Evolutionary conservation across 148 eudicot species (phyloP), one percentile per base, ranked within the genome.

Genomic region (Simmondsia chinensis): DNA sequence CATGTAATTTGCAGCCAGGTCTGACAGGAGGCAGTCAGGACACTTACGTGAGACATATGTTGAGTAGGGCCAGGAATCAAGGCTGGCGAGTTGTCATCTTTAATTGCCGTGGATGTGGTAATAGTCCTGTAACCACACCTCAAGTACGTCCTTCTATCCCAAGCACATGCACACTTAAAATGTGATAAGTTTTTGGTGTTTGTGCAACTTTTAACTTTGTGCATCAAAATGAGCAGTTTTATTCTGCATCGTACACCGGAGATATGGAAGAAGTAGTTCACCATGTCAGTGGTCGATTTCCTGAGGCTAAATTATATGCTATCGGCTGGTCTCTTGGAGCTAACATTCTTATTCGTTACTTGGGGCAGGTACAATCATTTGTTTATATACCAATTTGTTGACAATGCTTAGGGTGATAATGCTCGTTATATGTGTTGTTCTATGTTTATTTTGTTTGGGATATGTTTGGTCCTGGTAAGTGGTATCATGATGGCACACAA

Each of bases 281-380:
- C 27, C 83, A 89, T 60, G 88, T 89, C 40, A 52, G 69, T 17
- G 42, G 48, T 29, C 72, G 74, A 42, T 85, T 84, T 53, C 97
- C 93, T 9, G 50, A 61, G 11, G 82, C 93, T 17, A 79, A 76
- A 27, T 31, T 89, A 46, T 89, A 89, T 70, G 95, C 85, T 48
- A 60, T 46, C 39, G 95, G 97, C 20, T 84, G 95, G 97, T 84
- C 93, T 60, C 68, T 85, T 60, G 95, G 97, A 54, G 95, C 95
- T 44, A 84, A 84, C 42, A 85, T 89, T 63, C 95, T 89, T 53
- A 73, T 81, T 60, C 85, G 75, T 5, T 89, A 89, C 66, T 64
- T 85, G 71, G 93, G 88, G 31, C 76, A 85, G 85, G 97, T 89
- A 58, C 37, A 40, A 6, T 26, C 12, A 15, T 33, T 27, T 23